phyloP scores from a whole-genome alignment of 768 basidiomycete genomes.

The Mycena rebaudengoi region DNA sequence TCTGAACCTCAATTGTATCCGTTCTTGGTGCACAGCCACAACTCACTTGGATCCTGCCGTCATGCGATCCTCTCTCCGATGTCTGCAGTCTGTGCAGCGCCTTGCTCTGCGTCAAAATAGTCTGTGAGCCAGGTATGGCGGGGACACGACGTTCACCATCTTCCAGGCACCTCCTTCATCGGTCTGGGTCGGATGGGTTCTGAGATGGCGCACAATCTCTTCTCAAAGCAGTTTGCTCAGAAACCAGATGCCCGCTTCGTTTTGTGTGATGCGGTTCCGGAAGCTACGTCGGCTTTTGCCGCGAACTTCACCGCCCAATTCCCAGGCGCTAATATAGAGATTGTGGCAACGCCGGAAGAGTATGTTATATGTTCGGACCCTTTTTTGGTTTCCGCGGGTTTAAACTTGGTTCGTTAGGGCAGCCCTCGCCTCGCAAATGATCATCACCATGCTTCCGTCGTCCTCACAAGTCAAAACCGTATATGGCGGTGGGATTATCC shows the following conservation, averaged over 20 bases:
- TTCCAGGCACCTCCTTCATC: constrained; percentile 71
- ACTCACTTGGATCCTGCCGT: neutral
- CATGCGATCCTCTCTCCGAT: constrained; percentile 62
- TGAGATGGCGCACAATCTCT: constrained; percentile 86
- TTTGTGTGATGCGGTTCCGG: constrained; percentile 79
- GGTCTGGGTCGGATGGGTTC: constrained; percentile 91
- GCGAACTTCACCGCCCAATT: constrained; percentile 62
- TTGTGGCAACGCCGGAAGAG: constrained; percentile 77
- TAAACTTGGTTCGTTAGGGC: constrained; percentile 55
- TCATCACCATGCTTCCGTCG: constrained; percentile 93
- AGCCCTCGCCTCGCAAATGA: constrained; percentile 64
- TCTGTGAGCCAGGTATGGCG: neutral
- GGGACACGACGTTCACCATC: neutral
- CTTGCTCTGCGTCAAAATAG: constrained; percentile 50
- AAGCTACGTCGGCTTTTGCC: constrained; percentile 64
- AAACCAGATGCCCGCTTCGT: constrained; percentile 67
- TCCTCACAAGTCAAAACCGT: constrained; percentile 87
- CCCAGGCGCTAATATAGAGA: constrained; percentile 65
- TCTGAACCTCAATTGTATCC: neutral
- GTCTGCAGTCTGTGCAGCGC: constrained; percentile 49
- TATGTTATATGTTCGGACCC: constrained; percentile 48
- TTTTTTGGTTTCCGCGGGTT: constrained; percentile 19
- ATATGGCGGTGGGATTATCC: constrained; percentile 74
- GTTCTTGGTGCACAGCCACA: neutral
- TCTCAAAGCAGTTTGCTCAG: constrained; percentile 73